A percentile compares a stretch with the other conserved stretches of the same genome.
Conservation (phyloP, 2,329 filamentous ascomycete species). For the Reticulascus tulasneorum region DNA sequence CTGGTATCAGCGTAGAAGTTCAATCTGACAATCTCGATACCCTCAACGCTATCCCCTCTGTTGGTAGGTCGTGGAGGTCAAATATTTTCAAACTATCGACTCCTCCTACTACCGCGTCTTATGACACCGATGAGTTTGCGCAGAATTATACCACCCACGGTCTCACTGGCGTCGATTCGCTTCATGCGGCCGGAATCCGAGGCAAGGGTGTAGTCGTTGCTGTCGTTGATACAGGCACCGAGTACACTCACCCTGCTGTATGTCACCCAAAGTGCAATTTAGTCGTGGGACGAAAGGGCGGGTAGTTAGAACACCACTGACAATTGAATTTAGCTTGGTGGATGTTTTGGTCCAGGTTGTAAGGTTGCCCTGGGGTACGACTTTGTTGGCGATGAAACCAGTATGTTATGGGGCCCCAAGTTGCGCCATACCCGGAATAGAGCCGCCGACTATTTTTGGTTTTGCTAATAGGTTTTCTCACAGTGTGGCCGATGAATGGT, state of each 20-base stretch:
- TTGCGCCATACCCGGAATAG: too few relatives aligned
- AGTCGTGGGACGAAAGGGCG: too few relatives aligned
- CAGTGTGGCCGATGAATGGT: too few relatives aligned
- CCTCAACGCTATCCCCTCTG: slow-evolving; percentile 10
- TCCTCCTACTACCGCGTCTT: slow-evolving; percentile 4
- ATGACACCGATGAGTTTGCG: slow-evolving; percentile 8
- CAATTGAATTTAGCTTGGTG: slow-evolving; percentile 37
- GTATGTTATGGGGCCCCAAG: slow-evolving; percentile 15
- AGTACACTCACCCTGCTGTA: slow-evolving; percentile 35
- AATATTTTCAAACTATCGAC: slow-evolving; percentile 9
- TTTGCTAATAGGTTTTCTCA: too few relatives aligned
- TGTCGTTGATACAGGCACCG: slow-evolving; percentile 35
- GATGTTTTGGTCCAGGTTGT: slow-evolving; percentile 43
- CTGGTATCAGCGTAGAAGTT: slow-evolving; percentile 27
- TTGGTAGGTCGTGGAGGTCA: slow-evolving; percentile 13
- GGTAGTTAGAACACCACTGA: too few relatives aligned
- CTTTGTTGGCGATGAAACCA: slow-evolving; percentile 19
- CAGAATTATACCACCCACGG: slow-evolving; percentile 25
- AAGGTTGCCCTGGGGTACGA: slow-evolving; percentile 21
- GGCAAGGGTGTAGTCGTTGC: slow-evolving; percentile 34
- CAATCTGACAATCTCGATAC: slow-evolving; percentile 13
- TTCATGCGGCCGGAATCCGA: slow-evolving; percentile 31
- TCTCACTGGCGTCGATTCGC: slow-evolving; percentile 34
- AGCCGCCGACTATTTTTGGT: too few relatives aligned
- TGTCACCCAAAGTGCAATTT: background rate